Evolutionary conservation across 768 basidiomycete species (phyloP), one percentile per base, ranked within the genome.

Genomic region (Imleria badia): DNA sequence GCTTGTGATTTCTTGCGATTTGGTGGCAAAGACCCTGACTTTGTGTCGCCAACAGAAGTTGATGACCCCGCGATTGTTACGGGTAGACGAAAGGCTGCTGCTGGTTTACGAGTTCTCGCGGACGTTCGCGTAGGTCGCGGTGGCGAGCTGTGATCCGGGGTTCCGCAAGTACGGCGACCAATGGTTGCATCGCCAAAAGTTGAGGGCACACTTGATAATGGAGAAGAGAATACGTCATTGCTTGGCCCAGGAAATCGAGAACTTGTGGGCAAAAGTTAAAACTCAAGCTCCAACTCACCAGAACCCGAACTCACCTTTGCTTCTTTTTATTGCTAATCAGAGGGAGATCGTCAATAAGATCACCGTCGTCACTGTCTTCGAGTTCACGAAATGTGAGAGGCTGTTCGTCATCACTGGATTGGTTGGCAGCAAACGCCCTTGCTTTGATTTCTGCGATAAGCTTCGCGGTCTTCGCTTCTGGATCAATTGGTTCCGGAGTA

Each of bases 371-470:
- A 45, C 77, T 80, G 33, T 78, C 80, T 33, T 78, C 77, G n/a
- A 82, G 66, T 13, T 76, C 73, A 50, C 81, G 76, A 49, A 62
- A 71, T 33, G 72, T 67, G 14, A 72, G 66, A 6, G 64, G 66
- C 5, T 55, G 64, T 34, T 64, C 66, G 11, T 83, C 80, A 3
- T 79, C 76, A 61, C 78, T 82, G n/a, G 73, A 76, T 23, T 69
- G 60, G 8, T 58, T 74, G 20, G 71, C 74, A 42, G 81, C 82
- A 45, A 73, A 77, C 6, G 82, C 86, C 56, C 74, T 77, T n/a
- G 80, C 83, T 70, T 79, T 87, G 56, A 89, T 87, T 34, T 81
- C 74, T 8, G 80, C 84, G 43, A 90, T 83, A 30, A 88, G 74
- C 60, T 76, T 73, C 15, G 78, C 78, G 3, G 87, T 75, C 66